phyloP scores from a whole-genome alignment of 768 basidiomycete species.

The Chlorophyllum brunneum region DNA sequence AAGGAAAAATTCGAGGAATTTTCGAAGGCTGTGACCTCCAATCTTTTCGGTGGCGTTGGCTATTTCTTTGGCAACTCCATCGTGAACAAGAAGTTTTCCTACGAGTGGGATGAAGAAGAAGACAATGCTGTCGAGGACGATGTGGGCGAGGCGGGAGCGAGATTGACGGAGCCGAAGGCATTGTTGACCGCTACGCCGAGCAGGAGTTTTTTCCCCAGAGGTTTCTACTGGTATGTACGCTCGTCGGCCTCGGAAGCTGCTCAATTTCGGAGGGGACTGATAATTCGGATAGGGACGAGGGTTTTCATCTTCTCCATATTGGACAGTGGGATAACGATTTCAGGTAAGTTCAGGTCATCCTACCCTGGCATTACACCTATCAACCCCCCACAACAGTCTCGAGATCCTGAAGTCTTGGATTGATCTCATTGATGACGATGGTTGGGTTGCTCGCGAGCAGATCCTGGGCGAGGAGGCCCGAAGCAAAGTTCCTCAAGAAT shows the following conservation, averaged over 20 bases:
- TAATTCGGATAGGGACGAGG: constrained; percentile 76
- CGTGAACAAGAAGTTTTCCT: constrained; percentile 78
- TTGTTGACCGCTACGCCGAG: constrained; percentile 92
- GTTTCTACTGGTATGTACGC: constrained; percentile 82
- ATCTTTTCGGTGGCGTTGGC: constrained; percentile 88
- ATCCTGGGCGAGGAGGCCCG: constrained; percentile 96
- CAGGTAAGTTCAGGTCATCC: constrained; percentile 21
- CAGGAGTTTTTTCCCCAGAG: constrained; percentile 94
- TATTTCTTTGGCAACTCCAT: constrained; percentile 93
- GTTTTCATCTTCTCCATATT: constrained; percentile 90
- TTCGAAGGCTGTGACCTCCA: constrained; percentile 87
- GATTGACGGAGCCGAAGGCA: constrained; percentile 67
- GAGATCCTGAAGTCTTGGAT: constrained; percentile 92
- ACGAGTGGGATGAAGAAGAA: constrained; percentile 85
- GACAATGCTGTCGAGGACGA: constrained; percentile 32
- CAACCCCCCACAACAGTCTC: constrained; percentile 42
- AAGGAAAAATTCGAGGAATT: constrained; percentile 57
- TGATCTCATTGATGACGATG: constrained; percentile 84
- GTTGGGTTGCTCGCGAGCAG: constrained; percentile 96
- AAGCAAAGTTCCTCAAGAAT: constrained; percentile 87
- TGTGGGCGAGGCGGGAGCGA: constrained; percentile 47
- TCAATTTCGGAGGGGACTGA: too few species aligned
- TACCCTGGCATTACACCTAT: background rate
- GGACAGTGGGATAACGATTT: constrained; percentile 93
- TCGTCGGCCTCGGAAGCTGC: constrained; percentile 1